phyloP scores from a whole-genome alignment of 371 early-diverging fungal species.

The Rhizomucor pusillus region DNA sequence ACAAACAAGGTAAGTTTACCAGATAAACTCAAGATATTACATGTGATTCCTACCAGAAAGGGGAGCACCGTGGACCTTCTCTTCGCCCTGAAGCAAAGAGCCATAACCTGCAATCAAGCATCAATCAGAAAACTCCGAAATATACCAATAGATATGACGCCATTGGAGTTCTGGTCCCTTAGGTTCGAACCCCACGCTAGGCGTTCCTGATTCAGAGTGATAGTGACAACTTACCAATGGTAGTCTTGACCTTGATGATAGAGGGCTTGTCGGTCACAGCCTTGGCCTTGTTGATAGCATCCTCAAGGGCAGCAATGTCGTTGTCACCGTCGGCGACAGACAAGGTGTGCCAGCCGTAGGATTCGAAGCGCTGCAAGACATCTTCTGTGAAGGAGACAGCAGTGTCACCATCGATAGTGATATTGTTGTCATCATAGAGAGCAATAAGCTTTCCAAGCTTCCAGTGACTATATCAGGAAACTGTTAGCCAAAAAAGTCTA shows the following conservation, averaged over 20 bases:
- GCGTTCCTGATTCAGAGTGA: neutral
- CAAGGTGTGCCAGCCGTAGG: conserved; percentile 94
- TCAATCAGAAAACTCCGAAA: conserved; percentile 6
- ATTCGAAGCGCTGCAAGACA: conserved; percentile 85
- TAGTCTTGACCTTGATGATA: conserved; percentile 84
- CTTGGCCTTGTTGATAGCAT: conserved; percentile 79
- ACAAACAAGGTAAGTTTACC: conserved; percentile 26
- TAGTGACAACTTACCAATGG: conserved; percentile 60
- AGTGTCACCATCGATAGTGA: conserved; percentile 95
- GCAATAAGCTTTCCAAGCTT: conserved; percentile 92
- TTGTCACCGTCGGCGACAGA: conserved; percentile 81
- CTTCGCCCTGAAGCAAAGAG: conserved; percentile 79
- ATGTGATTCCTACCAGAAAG: conserved; percentile 51
- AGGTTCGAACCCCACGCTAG: conserved; percentile 1
- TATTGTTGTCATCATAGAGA: conserved; percentile 98
- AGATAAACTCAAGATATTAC: neutral
- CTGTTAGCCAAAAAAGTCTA: neutral
- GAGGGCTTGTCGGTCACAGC: conserved; percentile 86
- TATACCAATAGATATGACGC: conserved; percentile 3
- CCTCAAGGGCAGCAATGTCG: conserved; percentile 69
- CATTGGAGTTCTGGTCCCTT: neutral
- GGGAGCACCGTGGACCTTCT: conserved; percentile 86
- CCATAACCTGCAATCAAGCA: conserved; percentile 53
- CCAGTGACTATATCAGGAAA: conserved; percentile 65
- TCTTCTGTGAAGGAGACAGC: conserved; percentile 95